These are phyloP conservation scores for Ceratobasidium sp. DNA, from an alignment of 1,284 basidiomycete species.

Conservation along the genomic window DNA sequence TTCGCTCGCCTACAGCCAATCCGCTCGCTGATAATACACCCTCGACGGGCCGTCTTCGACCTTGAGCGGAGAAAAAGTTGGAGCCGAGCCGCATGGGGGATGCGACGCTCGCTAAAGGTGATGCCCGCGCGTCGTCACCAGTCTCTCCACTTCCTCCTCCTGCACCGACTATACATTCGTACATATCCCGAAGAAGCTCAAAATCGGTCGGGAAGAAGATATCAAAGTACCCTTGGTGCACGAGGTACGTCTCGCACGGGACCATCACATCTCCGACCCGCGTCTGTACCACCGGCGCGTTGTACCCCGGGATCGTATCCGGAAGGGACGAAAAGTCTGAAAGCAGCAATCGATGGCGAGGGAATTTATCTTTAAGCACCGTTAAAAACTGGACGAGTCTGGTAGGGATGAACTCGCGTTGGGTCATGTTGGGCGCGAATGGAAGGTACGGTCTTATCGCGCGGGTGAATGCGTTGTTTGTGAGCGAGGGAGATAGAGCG, in stretches of 20 bases:
- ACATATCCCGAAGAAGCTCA: constrained; percentile 86
- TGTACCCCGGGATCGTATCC: constrained; percentile 86
- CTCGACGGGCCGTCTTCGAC: constrained; percentile 73
- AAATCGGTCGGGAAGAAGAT: constrained; percentile 99
- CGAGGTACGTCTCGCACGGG: constrained; percentile 91
- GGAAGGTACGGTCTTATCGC: constrained; percentile 79
- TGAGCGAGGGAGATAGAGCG: constrained; percentile 69
- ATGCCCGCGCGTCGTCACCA: constrained; percentile 57
- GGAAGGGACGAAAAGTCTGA: constrained; percentile 94
- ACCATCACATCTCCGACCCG: constrained; percentile 87
- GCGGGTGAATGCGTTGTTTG: constrained; percentile 67
- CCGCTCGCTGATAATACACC: constrained; percentile 80
- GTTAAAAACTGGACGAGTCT: constrained; percentile 89
- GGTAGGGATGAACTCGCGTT: constrained; percentile 94
- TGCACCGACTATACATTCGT: constrained; percentile 86
- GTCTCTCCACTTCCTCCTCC: constrained; percentile 53
- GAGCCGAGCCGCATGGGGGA: constrained; percentile 69
- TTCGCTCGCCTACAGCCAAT: constrained; percentile 82
- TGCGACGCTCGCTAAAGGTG: constrained; percentile 67
- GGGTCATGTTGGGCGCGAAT: constrained; percentile 91
- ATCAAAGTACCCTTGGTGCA: constrained; percentile 97
- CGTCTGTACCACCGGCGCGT: constrained; percentile 97
- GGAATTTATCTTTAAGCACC: constrained; percentile 86
- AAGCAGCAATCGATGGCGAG: constrained; percentile 90
- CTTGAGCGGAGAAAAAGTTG: constrained; percentile 77